Conservation (phyloP, 768 basidiomycete species). For the Macrolepiota albuminosa region DNA sequence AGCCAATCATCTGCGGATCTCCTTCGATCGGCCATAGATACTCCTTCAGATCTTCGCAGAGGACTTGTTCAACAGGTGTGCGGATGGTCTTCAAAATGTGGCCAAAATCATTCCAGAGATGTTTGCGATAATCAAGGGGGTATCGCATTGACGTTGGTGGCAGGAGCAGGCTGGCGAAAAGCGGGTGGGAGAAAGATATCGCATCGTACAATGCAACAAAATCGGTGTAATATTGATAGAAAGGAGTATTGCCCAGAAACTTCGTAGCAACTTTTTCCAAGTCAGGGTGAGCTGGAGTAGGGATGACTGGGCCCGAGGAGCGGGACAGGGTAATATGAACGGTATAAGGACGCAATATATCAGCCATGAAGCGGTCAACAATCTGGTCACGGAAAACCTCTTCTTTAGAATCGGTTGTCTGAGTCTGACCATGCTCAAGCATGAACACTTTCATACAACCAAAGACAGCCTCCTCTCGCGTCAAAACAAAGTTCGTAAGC, state of each 20-base stretch:
- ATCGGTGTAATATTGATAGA: constrained; percentile 93
- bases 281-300: constrained; percentile 16
- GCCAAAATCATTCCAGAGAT: constrained; percentile 77
- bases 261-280: constrained; percentile 52
- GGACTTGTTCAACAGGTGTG: constrained; percentile 43
- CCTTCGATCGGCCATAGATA: constrained; percentile 72
- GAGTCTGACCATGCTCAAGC: constrained; percentile 81
- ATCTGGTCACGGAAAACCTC: constrained; percentile 80
- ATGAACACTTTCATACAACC: constrained; percentile 92
- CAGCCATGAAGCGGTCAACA: constrained; percentile 55
- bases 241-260: constrained; percentile 73
- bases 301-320: constrained; percentile 15
- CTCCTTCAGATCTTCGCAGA: constrained; percentile 49
- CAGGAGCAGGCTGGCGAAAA: constrained; percentile 73
- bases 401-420: constrained; percentile 37
- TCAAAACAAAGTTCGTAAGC: constrained; percentile 37
- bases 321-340: constrained; percentile 19
- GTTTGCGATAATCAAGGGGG: constrained; percentile 76
- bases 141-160: constrained; percentile 76
- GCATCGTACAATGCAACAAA: constrained; percentile 88
- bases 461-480: constrained; percentile 58
- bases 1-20: constrained; percentile 54
- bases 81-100: constrained; percentile 62
- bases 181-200: constrained; percentile 77
- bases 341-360: constrained; percentile 54